Percentiles rank a stretch among this genome's conserved stretches.
These are phyloP conservation scores for Waitea zeae DNA, from an alignment of 1,284 basidiomycete genomes.

Conservation along the genomic window DNA sequence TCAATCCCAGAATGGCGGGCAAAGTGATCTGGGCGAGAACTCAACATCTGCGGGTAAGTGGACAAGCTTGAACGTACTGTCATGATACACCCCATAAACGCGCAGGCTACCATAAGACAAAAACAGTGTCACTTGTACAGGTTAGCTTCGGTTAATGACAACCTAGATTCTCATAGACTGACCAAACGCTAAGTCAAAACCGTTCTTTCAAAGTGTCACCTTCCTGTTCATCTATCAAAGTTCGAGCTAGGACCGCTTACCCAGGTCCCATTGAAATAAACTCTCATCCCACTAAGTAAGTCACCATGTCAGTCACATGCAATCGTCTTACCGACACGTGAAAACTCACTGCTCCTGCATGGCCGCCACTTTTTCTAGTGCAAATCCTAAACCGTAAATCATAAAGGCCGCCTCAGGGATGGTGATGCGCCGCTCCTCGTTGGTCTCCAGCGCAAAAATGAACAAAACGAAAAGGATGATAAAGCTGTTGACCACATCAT, in stretches of 20 bases:
- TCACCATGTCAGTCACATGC: background rate
- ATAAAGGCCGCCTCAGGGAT: constrained; percentile 58
- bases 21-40: constrained; percentile 26
- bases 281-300: constrained; percentile 15
- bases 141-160: constrained; percentile 4
- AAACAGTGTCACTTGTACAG: constrained; percentile 49
- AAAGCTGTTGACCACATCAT: no score
- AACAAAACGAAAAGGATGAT: constrained; percentile 72
- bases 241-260: constrained; percentile 19
- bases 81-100: constrained; percentile 50
- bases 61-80: no score
- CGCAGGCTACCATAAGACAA: constrained; percentile 59
- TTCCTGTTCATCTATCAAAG: background rate
- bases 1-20: constrained; percentile 53
- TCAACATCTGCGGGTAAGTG: background rate
- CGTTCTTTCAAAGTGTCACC: constrained; percentile 66
- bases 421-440: constrained; percentile 44
- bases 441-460: constrained; percentile 65
- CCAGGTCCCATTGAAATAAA: constrained; percentile 74
- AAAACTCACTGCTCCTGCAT: constrained; percentile 93
- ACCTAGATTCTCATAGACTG: constrained; percentile 7
- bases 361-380: constrained; percentile 81
- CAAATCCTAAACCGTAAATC: constrained; percentile 75
- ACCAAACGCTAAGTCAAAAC: constrained; percentile 83
- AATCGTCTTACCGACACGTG: constrained; percentile 33